Evolutionary conservation across 2,329 filamentous ascomycete species (phyloP), one percentile per base, ranked within the genome.

Genomic region (Dactylellina sp.): DNA sequence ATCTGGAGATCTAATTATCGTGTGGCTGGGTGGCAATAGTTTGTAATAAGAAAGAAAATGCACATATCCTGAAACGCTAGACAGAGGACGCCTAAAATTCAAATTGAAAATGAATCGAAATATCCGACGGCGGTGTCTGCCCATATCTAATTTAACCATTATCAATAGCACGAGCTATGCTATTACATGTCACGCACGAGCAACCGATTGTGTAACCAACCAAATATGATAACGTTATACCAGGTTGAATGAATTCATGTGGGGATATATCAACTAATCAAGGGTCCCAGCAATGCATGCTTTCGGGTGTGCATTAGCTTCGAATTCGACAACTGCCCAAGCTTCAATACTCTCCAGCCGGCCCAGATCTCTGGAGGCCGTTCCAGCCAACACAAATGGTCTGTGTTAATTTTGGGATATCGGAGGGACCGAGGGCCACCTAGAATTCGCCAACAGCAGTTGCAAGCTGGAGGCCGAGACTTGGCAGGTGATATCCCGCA

Each of bases 131-230:
- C 14, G 39, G 35, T 37, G 24, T 14, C 44, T 40, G 18, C 35
- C 46, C 16, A 35, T 52, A 46, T 66, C 44, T 16, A 20, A 52
- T 52, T 49, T 57, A 49, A 32, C n/a, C 28, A 39, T 39, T 25
- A 39, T 40, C 35, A 32, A 65, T 65, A 56, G 22, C 61, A 56
- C n/a, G 28, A 35, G 28, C 50, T 49, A 28, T 64, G 25, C 46
- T 64, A 64, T 64, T 55, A 49, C 49, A 55, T 64, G 42, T 46
- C 20, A 56, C 4, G 22, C 37, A 44, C 53, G 37, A 57, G 53
- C 16, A 49, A 62, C 55, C 37, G 63, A 68, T 44, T 68, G 63
- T 68, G 63, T 68, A 68, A 68, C 63, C 63, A 68, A 53, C 28
- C 63, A 28, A n/a, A 39, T n/a, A 46, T 57, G 46, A 50, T 39